Conservation (phyloP, 805 yeast species). For the Metschnikowia amazonensis region DNA sequence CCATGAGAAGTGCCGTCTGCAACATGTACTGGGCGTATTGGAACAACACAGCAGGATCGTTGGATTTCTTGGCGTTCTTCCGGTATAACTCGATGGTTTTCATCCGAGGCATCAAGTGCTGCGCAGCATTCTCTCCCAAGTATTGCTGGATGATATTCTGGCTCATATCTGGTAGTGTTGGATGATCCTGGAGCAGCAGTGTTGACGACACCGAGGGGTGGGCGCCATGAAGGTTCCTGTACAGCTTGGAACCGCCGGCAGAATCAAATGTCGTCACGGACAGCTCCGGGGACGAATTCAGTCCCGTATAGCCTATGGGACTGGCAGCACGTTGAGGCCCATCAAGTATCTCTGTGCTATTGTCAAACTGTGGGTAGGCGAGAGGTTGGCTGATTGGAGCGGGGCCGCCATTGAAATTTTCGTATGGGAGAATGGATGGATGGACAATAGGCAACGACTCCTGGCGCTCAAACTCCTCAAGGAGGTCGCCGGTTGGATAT, state of each 20-base stretch:
- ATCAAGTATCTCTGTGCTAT: neutral
- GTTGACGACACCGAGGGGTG: slow-evolving; percentile 35
- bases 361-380: slow-evolving; percentile 1
- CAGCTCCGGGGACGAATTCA: slow-evolving; percentile 3
- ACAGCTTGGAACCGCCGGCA: slow-evolving; percentile 7
- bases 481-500: slow-evolving; percentile 15
- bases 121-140: slow-evolving; percentile 45
- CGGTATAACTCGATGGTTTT: slow-evolving; percentile 85
- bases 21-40: slow-evolving; percentile 89
- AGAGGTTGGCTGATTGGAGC: neutral
- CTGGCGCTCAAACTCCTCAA: slow-evolving; percentile 3
- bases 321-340: slow-evolving; percentile 1
- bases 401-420: neutral
- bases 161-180: slow-evolving; percentile 45
- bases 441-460: slow-evolving; percentile 4
- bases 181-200: slow-evolving; percentile 34
- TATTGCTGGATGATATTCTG: slow-evolving; percentile 51
- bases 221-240: slow-evolving; percentile 21
- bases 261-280: slow-evolving; percentile 6
- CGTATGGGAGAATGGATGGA: neutral
- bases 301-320: neutral
- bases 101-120: slow-evolving; percentile 62
- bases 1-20: slow-evolving; percentile 62
- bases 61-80: slow-evolving; percentile 76
- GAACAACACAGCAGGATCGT: slow-evolving; percentile 82